Evolutionary conservation across 139 green algal genomes (phyloP).

Genomic region (Tetraselmis chui): DNA sequence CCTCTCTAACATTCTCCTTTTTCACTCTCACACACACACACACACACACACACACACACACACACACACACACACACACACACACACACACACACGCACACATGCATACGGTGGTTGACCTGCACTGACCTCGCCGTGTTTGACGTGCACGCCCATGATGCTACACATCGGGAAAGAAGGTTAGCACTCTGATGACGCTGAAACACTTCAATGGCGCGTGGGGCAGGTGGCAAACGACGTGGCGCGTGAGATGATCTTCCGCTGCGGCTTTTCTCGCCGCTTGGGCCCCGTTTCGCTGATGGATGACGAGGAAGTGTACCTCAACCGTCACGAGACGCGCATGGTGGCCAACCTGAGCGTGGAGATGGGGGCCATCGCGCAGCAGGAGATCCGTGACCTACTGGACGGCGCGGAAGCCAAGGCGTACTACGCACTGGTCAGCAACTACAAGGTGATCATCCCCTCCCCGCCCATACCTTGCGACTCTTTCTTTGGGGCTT

Average conservation of each 20-base stretch:
- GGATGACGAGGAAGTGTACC: constrained; percentile 44
- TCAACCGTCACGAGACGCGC: constrained; percentile 14
- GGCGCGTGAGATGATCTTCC: constrained; percentile 81
- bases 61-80: too few relatives aligned
- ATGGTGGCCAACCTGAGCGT: constrained; percentile 41
- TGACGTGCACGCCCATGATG: too few relatives aligned
- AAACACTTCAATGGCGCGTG: too few relatives aligned
- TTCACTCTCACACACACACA: too few relatives aligned
- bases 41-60: too few relatives aligned
- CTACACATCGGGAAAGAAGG: too few relatives aligned
- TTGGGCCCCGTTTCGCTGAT: constrained; percentile 69
- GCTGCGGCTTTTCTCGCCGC: constrained; percentile 56
- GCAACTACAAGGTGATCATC: constrained; percentile 76
- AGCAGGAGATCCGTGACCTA: constrained; percentile 44
- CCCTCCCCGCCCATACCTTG: too few relatives aligned
- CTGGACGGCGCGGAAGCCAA: constrained; percentile 82
- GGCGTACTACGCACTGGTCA: constrained; percentile 72
- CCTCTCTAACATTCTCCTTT: too few relatives aligned
- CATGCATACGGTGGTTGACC: background rate
- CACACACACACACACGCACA: too few relatives aligned
- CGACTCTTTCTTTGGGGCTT: too few relatives aligned
- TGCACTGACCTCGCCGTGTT: constrained; percentile 19
- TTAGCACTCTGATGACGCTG: too few relatives aligned
- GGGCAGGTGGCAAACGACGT: constrained; percentile 68
- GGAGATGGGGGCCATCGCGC: constrained; percentile 39